Conservation (phyloP, 225 moss, liverwort and hornwort species). For the Neckera pumila region DNA sequence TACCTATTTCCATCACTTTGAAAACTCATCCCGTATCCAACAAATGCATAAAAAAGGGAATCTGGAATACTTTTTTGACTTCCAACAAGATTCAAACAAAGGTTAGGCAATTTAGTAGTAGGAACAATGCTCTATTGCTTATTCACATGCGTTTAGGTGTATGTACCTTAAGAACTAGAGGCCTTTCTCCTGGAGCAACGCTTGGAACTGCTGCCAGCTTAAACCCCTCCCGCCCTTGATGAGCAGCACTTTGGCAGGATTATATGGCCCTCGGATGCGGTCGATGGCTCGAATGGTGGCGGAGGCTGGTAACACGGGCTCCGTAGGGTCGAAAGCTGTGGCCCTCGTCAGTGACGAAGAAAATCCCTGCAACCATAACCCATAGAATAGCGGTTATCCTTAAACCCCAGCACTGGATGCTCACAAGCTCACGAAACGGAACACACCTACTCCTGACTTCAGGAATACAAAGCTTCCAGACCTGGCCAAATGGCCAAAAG, state of each 20-base stretch:
- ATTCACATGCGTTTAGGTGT: neutral
- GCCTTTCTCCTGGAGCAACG: conserved; percentile 30
- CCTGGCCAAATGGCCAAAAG: neutral
- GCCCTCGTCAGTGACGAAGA: conserved; percentile 74
- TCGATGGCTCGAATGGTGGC: conserved; percentile 57
- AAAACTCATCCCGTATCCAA: neutral
- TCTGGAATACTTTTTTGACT: neutral
- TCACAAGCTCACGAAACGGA: neutral
- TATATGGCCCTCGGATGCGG: conserved; percentile 63
- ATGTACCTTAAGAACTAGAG: neutral
- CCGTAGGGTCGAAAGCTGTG: conserved; percentile 51
- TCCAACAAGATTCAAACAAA: neutral
- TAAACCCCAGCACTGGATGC: neutral
- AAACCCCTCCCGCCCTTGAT: conserved; percentile 60
- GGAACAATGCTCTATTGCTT: neutral
- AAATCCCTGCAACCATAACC: conserved; percentile 45
- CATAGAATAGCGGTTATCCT: neutral
- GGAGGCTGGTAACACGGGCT: conserved; percentile 49
- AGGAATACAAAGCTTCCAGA: neutral
- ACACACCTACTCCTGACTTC: neutral
- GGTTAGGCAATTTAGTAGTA: too few relatives aligned
- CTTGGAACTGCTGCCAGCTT: conserved; percentile 63
- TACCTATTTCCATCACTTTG: neutral
- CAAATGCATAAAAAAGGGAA: neutral
- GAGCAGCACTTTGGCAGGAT: conserved; percentile 49